Evolutionary conservation across 257 asterid genomes (phyloP).

Genomic region (Scutellaria baicalensis): DNA sequence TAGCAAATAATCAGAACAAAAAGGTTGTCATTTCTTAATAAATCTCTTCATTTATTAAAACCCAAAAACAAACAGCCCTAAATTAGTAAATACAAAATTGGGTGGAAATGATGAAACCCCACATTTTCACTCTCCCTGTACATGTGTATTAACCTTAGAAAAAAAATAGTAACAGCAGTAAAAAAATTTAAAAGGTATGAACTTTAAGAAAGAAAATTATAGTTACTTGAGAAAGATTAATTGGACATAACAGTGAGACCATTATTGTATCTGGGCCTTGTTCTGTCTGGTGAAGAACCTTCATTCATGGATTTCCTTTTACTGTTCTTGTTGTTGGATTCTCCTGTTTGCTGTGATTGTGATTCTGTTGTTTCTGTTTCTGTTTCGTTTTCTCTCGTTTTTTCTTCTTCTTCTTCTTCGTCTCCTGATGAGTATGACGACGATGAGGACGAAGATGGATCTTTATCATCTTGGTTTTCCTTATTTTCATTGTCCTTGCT

Average conservation of each 20-base stretch:
- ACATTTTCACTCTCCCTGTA: constrained; percentile 11
- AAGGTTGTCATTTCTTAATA: too few relatives aligned
- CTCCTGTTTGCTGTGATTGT: constrained; percentile 21
- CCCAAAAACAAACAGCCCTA: not conserved
- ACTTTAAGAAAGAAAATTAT: too few relatives aligned
- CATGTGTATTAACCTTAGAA: constrained; percentile 7
- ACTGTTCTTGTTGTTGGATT: constrained; percentile 22
- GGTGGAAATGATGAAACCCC: not conserved
- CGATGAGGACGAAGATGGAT: too few relatives aligned
- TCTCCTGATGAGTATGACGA: not conserved
- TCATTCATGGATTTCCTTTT: constrained; percentile 64
- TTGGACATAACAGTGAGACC: constrained; percentile 39
- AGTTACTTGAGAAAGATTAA: constrained; percentile 20
- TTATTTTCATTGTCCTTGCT: constrained; percentile 19
- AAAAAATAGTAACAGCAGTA: not conserved
- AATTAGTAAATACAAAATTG: constrained; percentile 22
- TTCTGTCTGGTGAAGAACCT: constrained; percentile 50
- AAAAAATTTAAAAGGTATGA: not conserved
- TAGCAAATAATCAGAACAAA: not conserved
- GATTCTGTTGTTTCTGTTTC: constrained; percentile 7
- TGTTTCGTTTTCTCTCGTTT: not conserved
- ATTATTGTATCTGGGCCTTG: constrained; percentile 57
- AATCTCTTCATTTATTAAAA: not conserved
- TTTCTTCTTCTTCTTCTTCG: not conserved
- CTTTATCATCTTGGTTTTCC: constrained; percentile 22